Evolutionary conservation across 805 yeast genomes (phyloP).

Genomic region (Teunomyces atbi): DNA sequence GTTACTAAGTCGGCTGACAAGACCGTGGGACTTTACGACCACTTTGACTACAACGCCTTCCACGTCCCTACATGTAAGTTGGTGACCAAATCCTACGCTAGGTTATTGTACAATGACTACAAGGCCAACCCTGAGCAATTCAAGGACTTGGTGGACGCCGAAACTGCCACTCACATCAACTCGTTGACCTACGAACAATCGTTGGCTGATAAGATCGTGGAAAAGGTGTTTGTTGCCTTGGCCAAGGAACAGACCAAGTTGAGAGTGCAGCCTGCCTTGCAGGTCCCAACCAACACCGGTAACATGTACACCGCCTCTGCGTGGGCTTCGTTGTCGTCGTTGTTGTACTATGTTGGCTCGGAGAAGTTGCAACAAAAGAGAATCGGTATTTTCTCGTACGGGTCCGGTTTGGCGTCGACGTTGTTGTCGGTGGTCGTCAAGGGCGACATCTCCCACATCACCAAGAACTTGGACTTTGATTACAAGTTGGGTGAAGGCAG

Average conservation of each 20-base stretch:
- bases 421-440: slow-evolving; percentile 74
- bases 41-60: slow-evolving; percentile 92
- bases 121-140: slow-evolving; percentile 63
- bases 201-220: slow-evolving; percentile 74
- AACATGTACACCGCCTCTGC: slow-evolving; percentile 96
- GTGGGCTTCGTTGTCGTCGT: slow-evolving; percentile 82
- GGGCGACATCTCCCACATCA: slow-evolving; percentile 75
- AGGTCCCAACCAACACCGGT: slow-evolving; percentile 94
- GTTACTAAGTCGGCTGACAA: slow-evolving; percentile 46
- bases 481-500: slow-evolving; percentile 64
- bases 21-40: slow-evolving; percentile 59
- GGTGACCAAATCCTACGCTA: slow-evolving; percentile 88
- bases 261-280: slow-evolving; percentile 77
- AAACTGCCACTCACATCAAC: slow-evolving; percentile 53
- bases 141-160: slow-evolving; percentile 41
- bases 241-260: slow-evolving; percentile 67
- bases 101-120: slow-evolving; percentile 88
- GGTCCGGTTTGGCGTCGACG: slow-evolving; percentile 95
- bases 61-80: slow-evolving; percentile 98
- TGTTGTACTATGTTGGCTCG: slow-evolving; percentile 70
- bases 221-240: slow-evolving; percentile 77
- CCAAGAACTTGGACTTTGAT: slow-evolving; percentile 63
- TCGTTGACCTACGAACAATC: slow-evolving; percentile 70
- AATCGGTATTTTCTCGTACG: slow-evolving; percentile 92
- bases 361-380: slow-evolving; percentile 78